Evolutionary conservation across 75 land plant genomes (phyloP).

Genomic region (Sequoia sempervirens): DNA sequence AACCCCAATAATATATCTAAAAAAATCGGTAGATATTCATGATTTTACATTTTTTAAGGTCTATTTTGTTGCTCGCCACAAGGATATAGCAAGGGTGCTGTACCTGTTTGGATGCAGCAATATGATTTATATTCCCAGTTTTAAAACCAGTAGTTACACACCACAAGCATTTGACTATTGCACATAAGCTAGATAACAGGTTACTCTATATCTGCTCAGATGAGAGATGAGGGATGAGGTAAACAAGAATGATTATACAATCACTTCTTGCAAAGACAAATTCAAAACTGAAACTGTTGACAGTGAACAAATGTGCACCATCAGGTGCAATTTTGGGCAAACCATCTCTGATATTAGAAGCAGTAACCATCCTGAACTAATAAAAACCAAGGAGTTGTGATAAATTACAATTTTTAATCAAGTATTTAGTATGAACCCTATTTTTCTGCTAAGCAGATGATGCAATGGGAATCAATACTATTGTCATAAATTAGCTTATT

Average conservation of each 20-base stretch:
- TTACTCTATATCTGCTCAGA: not conserved
- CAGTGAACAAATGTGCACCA: not conserved
- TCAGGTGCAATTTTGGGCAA: not conserved
- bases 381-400: not conserved
- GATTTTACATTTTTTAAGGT: not conserved
- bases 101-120: constrained; percentile 1
- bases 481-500: not conserved
- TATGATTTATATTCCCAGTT: not conserved
- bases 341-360: not conserved
- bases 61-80: not conserved
- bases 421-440: not conserved
- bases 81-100: not conserved
- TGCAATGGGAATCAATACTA: not conserved
- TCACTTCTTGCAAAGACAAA: not conserved
- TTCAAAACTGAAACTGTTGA: not conserved
- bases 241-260: not conserved
- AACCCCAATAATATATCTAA: no score
- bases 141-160: not conserved
- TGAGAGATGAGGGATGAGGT: not conserved
- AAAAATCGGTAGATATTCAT: not conserved
- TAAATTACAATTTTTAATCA: not conserved
- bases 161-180: not conserved
- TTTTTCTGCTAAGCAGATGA: not conserved
- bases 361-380: not conserved
- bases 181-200: not conserved